Conservation (phyloP, 2,329 filamentous ascomycete genomes). For the Colletotrichum limetticola region DNA sequence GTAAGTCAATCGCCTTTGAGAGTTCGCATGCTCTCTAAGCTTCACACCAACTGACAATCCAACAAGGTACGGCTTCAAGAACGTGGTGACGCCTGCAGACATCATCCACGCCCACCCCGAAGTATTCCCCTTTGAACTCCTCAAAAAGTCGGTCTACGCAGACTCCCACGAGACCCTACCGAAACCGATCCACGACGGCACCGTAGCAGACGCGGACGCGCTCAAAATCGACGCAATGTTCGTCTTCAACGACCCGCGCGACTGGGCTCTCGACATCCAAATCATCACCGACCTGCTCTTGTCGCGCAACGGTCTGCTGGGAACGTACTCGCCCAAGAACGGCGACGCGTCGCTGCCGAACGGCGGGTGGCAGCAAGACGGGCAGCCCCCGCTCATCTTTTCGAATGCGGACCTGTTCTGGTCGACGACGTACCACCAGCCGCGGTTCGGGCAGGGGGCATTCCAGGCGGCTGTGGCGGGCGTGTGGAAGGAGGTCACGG, state of each 20-base stretch:
- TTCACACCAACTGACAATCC: neutral
- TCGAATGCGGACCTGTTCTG: slow-evolving; percentile 92
- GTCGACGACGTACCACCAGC: slow-evolving; percentile 85
- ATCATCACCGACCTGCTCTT: slow-evolving; percentile 86
- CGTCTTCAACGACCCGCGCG: slow-evolving; percentile 94
- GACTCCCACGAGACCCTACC: slow-evolving; percentile 68
- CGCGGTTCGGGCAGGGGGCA: slow-evolving; percentile 90
- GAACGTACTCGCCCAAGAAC: slow-evolving; percentile 82
- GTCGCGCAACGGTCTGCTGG: slow-evolving; percentile 81
- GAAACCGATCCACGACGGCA: slow-evolving; percentile 53
- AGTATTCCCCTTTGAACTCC: slow-evolving; percentile 85
- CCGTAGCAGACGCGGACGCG: slow-evolving; percentile 50
- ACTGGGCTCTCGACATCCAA: slow-evolving; percentile 93
- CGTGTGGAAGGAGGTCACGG: slow-evolving; percentile 79
- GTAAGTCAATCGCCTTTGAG: slow-evolving; percentile 52
- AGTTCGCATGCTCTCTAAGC: too few relatives aligned
- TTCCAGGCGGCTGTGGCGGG: slow-evolving; percentile 86
- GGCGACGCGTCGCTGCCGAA: slow-evolving; percentile 72
- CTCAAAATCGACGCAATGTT: slow-evolving; percentile 91
- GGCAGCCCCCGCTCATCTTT: slow-evolving; percentile 85
- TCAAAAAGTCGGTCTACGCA: slow-evolving; percentile 71
- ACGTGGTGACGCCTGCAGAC: slow-evolving; percentile 87
- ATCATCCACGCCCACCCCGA: slow-evolving; percentile 78
- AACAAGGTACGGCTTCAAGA: slow-evolving; percentile 75
- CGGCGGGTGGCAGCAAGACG: slow-evolving; percentile 83